Conservation (phyloP, 2,329 filamentous ascomycete species). For the Juglanconis oblonga region DNA sequence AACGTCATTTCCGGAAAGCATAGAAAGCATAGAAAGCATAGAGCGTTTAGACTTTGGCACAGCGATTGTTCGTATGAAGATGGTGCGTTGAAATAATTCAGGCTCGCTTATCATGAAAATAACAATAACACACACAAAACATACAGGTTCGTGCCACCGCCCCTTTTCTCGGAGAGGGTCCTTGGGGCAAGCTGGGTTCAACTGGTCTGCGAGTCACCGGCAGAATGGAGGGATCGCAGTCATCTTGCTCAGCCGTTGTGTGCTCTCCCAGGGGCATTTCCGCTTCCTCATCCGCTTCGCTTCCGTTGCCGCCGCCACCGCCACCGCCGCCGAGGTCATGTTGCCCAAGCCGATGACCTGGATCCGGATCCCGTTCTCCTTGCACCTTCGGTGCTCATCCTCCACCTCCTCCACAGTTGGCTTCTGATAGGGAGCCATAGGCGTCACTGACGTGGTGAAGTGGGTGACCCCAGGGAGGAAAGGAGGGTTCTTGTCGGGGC, state of each 20-base stretch:
- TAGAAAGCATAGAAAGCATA: too few relatives aligned
- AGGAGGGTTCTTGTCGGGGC: background rate
- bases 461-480: background rate
- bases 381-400: conserved; percentile 6
- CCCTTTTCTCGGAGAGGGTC: background rate
- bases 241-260: conserved; percentile 11
- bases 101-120: background rate
- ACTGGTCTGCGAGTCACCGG: background rate
- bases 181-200: too few relatives aligned
- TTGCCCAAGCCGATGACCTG: background rate
- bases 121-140: background rate
- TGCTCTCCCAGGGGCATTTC: conserved; percentile 9
- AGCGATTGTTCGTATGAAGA: too few relatives aligned
- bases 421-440: conserved; percentile 17
- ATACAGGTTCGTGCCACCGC: too few relatives aligned
- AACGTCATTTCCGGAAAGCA: too few relatives aligned
- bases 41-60: too few relatives aligned
- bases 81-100: background rate
- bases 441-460: background rate
- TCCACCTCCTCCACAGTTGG: conserved; percentile 13
- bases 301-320: background rate
- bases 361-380: background rate
- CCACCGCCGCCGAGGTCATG: background rate
- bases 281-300: conserved; percentile 12
- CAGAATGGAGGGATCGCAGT: conserved; percentile 3